phyloP scores from a whole-genome alignment of 2,329 filamentous ascomycete genomes.

The Fusarium nisikadoi region DNA sequence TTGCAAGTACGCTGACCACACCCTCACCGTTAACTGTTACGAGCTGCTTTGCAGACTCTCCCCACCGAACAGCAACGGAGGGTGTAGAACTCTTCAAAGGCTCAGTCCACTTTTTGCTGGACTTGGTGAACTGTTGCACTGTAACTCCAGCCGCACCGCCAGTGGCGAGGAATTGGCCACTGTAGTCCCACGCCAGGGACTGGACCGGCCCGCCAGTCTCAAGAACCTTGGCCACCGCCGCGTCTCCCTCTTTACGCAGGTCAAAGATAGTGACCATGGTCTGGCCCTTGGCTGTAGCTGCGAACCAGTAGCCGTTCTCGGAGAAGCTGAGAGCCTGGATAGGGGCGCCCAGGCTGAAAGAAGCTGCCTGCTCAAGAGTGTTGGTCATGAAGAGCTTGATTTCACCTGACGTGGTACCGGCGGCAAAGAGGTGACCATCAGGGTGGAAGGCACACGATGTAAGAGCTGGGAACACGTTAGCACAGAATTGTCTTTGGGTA shows the following conservation, averaged over 20 bases:
- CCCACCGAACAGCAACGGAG: conserved; percentile 81
- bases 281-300: conserved; percentile 80
- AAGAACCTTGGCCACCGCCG: conserved; percentile 82
- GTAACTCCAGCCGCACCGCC: conserved; percentile 83
- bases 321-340: conserved; percentile 86
- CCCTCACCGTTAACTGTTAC: conserved; percentile 81
- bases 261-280: conserved; percentile 89
- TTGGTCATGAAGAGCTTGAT: conserved; percentile 92
- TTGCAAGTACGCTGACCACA: conserved; percentile 75
- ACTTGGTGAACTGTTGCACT: conserved; percentile 90
- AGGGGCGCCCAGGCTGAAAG: conserved; percentile 75
- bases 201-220: conserved; percentile 84
- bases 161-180: conserved; percentile 89
- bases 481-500: not conserved
- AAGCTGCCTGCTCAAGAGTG: conserved; percentile 78
- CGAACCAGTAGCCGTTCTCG: conserved; percentile 97
- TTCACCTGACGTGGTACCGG: conserved; percentile 80
- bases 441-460: conserved; percentile 90
- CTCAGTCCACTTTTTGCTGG: conserved; percentile 89
- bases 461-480: conserved; percentile 63
- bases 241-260: conserved; percentile 88
- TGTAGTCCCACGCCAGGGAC: conserved; percentile 90
- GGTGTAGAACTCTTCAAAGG: conserved; percentile 80
- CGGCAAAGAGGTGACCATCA: conserved; percentile 92
- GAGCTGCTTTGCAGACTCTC: conserved; percentile 76